phyloP scores from a whole-genome alignment of 2,329 filamentous ascomycete species.

The Zalaria obscura region DNA sequence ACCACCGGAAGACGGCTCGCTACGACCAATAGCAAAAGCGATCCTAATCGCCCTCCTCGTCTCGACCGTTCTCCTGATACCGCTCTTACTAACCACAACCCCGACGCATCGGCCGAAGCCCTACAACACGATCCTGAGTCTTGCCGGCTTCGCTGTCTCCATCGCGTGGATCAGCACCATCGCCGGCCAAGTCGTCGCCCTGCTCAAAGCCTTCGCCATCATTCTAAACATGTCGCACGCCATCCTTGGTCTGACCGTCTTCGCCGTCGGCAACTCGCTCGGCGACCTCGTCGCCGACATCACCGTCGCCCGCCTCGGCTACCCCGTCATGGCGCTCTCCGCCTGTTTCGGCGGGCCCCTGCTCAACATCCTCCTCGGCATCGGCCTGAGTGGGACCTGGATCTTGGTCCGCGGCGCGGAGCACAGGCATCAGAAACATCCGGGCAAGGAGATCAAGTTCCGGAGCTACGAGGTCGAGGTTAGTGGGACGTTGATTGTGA shows the following conservation, averaged over 20 bases:
- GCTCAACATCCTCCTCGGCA: constrained; percentile 90
- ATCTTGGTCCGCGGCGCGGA: constrained; percentile 65
- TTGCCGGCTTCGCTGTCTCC: constrained; percentile 78
- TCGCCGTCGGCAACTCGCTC: constrained; percentile 89
- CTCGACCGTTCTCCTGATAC: constrained; percentile 52
- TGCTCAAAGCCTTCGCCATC: constrained; percentile 84
- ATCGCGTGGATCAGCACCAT: constrained; percentile 96
- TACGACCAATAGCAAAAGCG: constrained; percentile 11
- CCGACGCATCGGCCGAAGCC: constrained; percentile 48
- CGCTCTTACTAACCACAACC: constrained; percentile 56
- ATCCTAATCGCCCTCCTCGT: constrained; percentile 26
- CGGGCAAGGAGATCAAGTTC: constrained; percentile 48
- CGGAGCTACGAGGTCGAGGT: constrained; percentile 73
- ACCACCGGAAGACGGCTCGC: background rate
- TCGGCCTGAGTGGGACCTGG: constrained; percentile 80
- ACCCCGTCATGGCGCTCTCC: constrained; percentile 87
- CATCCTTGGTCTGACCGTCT: constrained; percentile 85
- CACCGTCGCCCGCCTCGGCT: constrained; percentile 83
- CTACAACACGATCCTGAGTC: constrained; percentile 59
- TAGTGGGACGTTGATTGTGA: constrained; percentile 72
- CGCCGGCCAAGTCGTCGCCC: constrained; percentile 86
- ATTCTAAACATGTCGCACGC: constrained; percentile 89
- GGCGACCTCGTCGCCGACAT: constrained; percentile 91
- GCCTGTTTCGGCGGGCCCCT: constrained; percentile 98
- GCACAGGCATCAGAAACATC: constrained; percentile 51